Conservation (phyloP, 2,329 filamentous ascomycete genomes). For the Fusarium albosuccineum region DNA sequence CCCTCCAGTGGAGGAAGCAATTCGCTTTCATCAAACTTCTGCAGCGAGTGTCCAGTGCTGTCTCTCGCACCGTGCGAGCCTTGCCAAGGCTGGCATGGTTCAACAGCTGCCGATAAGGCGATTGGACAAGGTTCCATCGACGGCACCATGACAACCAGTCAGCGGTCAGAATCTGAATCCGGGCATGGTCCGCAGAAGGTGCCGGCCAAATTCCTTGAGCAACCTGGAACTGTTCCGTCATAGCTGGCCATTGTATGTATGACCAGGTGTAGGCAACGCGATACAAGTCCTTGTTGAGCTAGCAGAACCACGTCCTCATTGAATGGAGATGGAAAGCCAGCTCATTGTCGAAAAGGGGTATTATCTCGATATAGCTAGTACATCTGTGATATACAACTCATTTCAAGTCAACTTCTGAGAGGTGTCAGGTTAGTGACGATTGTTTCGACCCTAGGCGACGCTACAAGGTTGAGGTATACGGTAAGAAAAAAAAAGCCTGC, state of each 20-base stretch:
- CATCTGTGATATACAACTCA: too few relatives aligned
- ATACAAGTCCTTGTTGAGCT: too few relatives aligned
- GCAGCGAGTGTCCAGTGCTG: conserved; percentile 12
- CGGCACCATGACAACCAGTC: conserved; percentile 30
- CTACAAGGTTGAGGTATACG: neutral
- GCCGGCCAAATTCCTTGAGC: conserved; percentile 31
- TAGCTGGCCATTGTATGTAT: conserved; percentile 36
- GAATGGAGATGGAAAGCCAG: too few relatives aligned
- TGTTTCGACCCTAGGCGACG: too few relatives aligned
- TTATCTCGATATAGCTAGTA: too few relatives aligned
- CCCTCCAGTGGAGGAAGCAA: conserved; percentile 19
- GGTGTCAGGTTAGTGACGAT: too few relatives aligned
- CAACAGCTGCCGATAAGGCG: conserved; percentile 48
- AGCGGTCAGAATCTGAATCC: conserved; percentile 30
- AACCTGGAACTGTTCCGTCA: conserved; percentile 39
- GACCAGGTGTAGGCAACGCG: conserved; percentile 13
- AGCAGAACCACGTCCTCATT: too few relatives aligned
- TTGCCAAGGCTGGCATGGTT: conserved; percentile 43
- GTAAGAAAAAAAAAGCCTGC: conserved; percentile 22
- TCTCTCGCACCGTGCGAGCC: conserved; percentile 32
- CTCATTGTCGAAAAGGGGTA: too few relatives aligned
- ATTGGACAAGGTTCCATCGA: conserved; percentile 35
- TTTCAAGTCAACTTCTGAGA: too few relatives aligned
- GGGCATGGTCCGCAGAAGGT: conserved; percentile 22
- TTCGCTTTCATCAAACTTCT: conserved; percentile 24